Base-by-base conservation (phyloP, 2,329 filamentous ascomycete genomes). In the Zarea fungicola region DNA sequence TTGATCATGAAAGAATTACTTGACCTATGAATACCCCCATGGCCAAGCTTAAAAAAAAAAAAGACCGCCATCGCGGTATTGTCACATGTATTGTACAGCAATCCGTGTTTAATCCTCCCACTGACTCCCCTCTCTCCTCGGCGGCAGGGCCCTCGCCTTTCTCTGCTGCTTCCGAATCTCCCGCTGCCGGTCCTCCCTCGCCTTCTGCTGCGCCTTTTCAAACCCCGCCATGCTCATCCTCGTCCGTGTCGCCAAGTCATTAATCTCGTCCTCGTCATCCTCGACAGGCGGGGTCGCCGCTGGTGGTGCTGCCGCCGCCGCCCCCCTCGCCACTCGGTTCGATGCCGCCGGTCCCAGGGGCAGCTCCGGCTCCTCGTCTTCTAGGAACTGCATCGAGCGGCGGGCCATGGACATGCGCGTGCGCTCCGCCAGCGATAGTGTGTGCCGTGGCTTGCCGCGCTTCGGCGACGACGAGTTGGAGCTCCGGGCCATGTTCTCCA, bases 361-460 rank as follows among this genome's bases (percentile, higher is more conserved):
- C n/a, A 56, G 53, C 21, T 62, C 60, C 1, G 58, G 49, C 25
- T 65, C 64, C 6, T 65, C 60, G 3, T 61, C 60, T 3, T 67
- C 59, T 1, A 63, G 55, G 32, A 64, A 64, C 1, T 58, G 56
- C 13, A 60, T 62, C 1, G 80, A 76, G 40, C 79, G 71, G 3
- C 82, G 74, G 1, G 84, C 81, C 83, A 96, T 92, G 16, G 88
- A 90, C 47, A 89, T 75, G 16, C 87, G 81, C 1, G 91, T 95
- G 41, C 90, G 84, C 60, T 95, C 89, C 4, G 85, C 78, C 1
- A 93, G 75, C 0, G 84, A 83, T 8, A 85, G 66, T 0, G 74
- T 76, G 43, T 80, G 79, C 0, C 79, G 72, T 0, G 70, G 67
- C 50, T 71, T 76, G 2, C 55, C 31, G 13, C 60, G 62, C 56